These are phyloP conservation scores for Sporothrix schenckii DNA, from an alignment of 2,329 filamentous ascomycete genomes.

Conservation along the genomic window DNA sequence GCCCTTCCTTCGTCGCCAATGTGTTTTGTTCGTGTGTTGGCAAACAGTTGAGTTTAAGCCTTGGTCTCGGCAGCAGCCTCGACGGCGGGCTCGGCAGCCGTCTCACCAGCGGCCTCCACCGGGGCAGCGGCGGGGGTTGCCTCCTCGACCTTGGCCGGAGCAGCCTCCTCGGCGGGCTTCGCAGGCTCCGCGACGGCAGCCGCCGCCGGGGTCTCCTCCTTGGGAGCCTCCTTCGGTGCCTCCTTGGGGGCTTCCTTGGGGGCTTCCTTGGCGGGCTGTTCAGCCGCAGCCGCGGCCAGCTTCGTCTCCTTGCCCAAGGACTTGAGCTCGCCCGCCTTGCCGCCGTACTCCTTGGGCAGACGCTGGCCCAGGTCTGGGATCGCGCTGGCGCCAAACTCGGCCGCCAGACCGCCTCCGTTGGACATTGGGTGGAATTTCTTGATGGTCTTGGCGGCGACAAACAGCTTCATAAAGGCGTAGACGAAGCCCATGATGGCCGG, in stretches of 20 bases:
- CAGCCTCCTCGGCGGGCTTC: background rate
- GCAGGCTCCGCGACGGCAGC: conserved; percentile 16
- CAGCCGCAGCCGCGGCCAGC: conserved; percentile 34
- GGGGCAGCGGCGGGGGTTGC: background rate
- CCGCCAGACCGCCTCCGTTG: conserved; percentile 70
- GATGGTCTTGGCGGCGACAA: conserved; percentile 71
- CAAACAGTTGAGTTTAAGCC: conserved; percentile 20
- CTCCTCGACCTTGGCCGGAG: background rate
- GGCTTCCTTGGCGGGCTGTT: background rate
- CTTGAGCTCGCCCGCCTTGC: conserved; percentile 56
- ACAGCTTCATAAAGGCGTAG: conserved; percentile 73
- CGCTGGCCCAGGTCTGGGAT: conserved; percentile 61
- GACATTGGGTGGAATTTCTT: conserved; percentile 79
- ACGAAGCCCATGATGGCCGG: conserved; percentile 89
- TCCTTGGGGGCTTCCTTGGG: conserved; percentile 5
- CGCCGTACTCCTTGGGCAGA: conserved; percentile 78
- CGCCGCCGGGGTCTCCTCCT: background rate
- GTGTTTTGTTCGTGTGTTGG: background rate
- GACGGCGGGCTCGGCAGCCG: background rate
- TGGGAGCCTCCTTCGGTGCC: background rate
- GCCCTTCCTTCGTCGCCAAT: background rate
- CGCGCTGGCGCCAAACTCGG: conserved; percentile 57
- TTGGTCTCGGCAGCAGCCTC: conserved; percentile 22
- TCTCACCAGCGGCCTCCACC: background rate
- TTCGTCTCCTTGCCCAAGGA: conserved; percentile 38